Conservation (phyloP, 345 rosid genomes). For the Iberis pinnata region DNA sequence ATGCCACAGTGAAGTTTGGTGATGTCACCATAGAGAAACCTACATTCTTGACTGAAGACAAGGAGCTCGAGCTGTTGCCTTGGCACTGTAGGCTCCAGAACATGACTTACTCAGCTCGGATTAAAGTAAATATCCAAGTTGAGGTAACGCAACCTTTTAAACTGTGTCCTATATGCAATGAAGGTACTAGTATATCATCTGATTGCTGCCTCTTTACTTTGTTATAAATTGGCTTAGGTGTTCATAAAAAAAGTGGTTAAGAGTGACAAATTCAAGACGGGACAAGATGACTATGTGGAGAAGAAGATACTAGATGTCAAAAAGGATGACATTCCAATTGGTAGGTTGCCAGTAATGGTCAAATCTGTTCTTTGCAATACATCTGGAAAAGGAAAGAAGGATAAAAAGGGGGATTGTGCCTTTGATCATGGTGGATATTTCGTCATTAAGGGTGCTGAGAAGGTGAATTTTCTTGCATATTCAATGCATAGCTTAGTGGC, state of each 20-base stretch:
- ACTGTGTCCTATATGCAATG: constrained; percentile 7
- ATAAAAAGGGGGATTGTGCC: constrained; percentile 55
- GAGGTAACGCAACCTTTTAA: constrained; percentile 52
- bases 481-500: constrained; percentile 4
- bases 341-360: constrained; percentile 89
- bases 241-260: constrained; percentile 38
- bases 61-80: constrained; percentile 47
- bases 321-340: constrained; percentile 46
- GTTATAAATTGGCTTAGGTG: constrained; percentile 41
- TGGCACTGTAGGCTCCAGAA: constrained; percentile 88
- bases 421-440: constrained; percentile 92
- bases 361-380: constrained; percentile 73
- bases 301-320: constrained; percentile 35
- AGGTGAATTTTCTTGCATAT: constrained; percentile 37
- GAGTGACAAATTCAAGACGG: constrained; percentile 83
- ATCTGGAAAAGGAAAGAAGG: constrained; percentile 36
- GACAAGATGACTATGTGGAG: constrained; percentile 45
- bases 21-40: constrained; percentile 37
- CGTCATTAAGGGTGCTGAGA: constrained; percentile 86
- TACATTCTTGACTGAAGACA: constrained; percentile 33
- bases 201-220: constrained; percentile 13
- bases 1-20: constrained; percentile 48
- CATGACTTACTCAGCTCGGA: constrained; percentile 72
- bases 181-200: neutral
- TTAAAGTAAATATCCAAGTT: constrained; percentile 56